A percentile compares a stretch with the other conserved stretches of the same genome.
Conservation (phyloP, 352 stramenopile species). For the Phytophthora citrophthora region DNA sequence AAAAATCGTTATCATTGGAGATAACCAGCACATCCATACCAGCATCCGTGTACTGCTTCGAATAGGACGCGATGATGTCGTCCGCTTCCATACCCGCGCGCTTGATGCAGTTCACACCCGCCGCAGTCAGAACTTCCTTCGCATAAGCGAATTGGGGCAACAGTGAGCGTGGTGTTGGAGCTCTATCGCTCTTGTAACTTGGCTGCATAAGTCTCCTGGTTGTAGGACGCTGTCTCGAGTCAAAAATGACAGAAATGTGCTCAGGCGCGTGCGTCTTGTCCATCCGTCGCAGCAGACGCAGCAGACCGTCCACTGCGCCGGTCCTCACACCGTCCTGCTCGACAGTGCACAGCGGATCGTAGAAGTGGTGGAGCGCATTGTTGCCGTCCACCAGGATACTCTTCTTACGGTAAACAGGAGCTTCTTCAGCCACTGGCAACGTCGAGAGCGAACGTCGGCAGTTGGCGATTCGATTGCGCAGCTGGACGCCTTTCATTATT, state of each 20-base stretch:
- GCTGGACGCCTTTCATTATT: slow-evolving; percentile 15
- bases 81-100: slow-evolving; percentile 62
- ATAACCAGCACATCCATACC: slow-evolving; percentile 68
- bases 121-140: slow-evolving; percentile 29
- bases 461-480: background rate
- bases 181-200: slow-evolving; percentile 55
- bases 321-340: slow-evolving; percentile 43
- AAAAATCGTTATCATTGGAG: slow-evolving; percentile 78
- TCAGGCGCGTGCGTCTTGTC: slow-evolving; percentile 51
- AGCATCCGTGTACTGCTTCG: slow-evolving; percentile 39
- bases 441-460: slow-evolving; percentile 19
- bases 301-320: slow-evolving; percentile 52
- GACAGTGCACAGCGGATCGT: slow-evolving; percentile 43
- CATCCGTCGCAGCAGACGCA: slow-evolving; percentile 53
- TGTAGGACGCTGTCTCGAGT: slow-evolving; percentile 53
- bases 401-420: slow-evolving; percentile 34
- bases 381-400: slow-evolving; percentile 69
- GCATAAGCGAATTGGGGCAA: slow-evolving; percentile 53
- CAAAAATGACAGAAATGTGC: slow-evolving; percentile 70
- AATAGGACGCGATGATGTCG: slow-evolving; percentile 74
- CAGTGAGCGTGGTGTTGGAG: slow-evolving; percentile 46
- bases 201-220: slow-evolving; percentile 55
- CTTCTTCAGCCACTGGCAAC: slow-evolving; percentile 9
- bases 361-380: slow-evolving; percentile 70
- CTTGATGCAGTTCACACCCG: slow-evolving; percentile 58